Evolutionary conservation across 306 rosid genomes (phyloP).

Genomic region (Pterocarpus macrocarpus): DNA sequence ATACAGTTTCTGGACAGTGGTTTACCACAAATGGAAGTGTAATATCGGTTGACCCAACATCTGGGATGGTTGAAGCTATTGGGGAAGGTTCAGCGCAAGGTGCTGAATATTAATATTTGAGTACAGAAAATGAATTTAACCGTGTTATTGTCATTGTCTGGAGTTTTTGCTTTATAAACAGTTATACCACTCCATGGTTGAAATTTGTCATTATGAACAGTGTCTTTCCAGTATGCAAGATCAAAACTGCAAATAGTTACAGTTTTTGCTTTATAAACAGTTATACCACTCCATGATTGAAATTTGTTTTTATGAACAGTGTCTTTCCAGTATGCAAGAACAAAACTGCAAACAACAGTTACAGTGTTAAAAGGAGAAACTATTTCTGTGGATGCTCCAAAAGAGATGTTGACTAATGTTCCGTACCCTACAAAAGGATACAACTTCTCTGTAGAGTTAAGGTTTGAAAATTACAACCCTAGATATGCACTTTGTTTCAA

Average conservation of each 20-base stretch:
- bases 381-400: slow-evolving; percentile 83
- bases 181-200: slow-evolving; percentile 22
- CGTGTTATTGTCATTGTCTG: slow-evolving; percentile 24
- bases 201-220: slow-evolving; percentile 63
- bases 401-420: slow-evolving; percentile 80
- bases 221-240: slow-evolving; percentile 67
- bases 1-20: slow-evolving; percentile 83
- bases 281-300: slow-evolving; percentile 24
- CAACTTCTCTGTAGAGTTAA: slow-evolving; percentile 81
- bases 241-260: slow-evolving; percentile 66
- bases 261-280: slow-evolving; percentile 49
- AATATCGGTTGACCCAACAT: slow-evolving; percentile 62
- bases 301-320: slow-evolving; percentile 66
- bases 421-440: slow-evolving; percentile 89
- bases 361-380: slow-evolving; percentile 64
- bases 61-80: slow-evolving; percentile 80
- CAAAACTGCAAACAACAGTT: slow-evolving; percentile 72
- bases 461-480: slow-evolving; percentile 64
- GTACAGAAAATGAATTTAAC: slow-evolving; percentile 35
- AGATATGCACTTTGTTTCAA: slow-evolving; percentile 38
- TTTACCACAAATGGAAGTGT: slow-evolving; percentile 74
- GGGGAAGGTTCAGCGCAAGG: slow-evolving; percentile 93
- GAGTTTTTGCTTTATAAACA: slow-evolving; percentile 39
- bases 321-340: slow-evolving; percentile 64
- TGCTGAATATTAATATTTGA: slow-evolving; percentile 47